Percentiles rank a stretch among this genome's conserved stretches.
Conservation (phyloP, 2,329 filamentous ascomycete genomes). For the Verticillium longisporum region DNA sequence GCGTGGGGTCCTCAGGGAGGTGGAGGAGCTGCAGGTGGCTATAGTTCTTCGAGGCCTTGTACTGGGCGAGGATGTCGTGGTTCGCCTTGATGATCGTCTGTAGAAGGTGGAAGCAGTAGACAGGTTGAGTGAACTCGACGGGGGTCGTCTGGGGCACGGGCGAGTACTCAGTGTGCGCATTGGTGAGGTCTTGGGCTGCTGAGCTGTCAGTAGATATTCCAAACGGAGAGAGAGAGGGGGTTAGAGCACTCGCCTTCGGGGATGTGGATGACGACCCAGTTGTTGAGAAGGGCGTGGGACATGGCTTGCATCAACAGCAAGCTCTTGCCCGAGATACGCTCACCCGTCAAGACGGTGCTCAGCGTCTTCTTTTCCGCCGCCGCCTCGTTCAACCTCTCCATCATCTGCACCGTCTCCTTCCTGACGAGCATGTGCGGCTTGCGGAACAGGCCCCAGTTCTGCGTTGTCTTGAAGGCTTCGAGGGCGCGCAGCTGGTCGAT, state of each 20-base stretch:
- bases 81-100: constrained; percentile 69
- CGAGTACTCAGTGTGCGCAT: constrained; percentile 74
- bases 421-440: constrained; percentile 73
- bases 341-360: constrained; percentile 65
- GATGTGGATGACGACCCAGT: constrained; percentile 84
- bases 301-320: constrained; percentile 78
- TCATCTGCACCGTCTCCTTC: constrained; percentile 68
- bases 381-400: constrained; percentile 53
- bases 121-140: constrained; percentile 67
- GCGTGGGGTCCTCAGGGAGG: constrained; percentile 53
- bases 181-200: constrained; percentile 72
- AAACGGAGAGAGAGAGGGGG: constrained; percentile 14
- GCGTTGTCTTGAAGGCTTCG: constrained; percentile 85
- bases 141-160: constrained; percentile 54
- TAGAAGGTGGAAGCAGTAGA: constrained; percentile 70
- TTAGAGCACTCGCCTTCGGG: constrained; percentile 64
- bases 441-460: constrained; percentile 83
- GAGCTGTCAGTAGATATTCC: constrained; percentile 1
- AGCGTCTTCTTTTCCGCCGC: constrained; percentile 46
- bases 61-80: constrained; percentile 49
- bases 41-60: constrained; percentile 38
- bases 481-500: constrained; percentile 77
- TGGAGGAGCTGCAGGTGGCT: constrained; percentile 43
- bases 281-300: constrained; percentile 71
- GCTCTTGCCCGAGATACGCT: constrained; percentile 76